A percentile compares a stretch with the other conserved stretches of the same genome.
phyloP scores from a whole-genome alignment of 2,329 filamentous ascomycete species.

The Cladophialophora immunda region DNA sequence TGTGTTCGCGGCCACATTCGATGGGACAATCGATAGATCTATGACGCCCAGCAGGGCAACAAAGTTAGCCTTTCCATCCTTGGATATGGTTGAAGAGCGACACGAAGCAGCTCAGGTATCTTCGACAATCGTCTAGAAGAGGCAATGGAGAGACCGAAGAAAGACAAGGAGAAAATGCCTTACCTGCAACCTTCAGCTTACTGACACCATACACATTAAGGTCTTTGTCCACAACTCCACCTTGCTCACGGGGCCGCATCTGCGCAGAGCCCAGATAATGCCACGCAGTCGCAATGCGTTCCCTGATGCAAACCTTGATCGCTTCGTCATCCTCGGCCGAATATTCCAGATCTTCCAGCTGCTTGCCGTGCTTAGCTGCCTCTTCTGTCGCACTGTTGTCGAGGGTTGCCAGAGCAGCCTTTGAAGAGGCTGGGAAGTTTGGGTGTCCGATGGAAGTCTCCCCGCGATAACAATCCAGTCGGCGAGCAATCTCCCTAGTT shows the following conservation, averaged over 20 bases:
- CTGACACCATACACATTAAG: conserved; percentile 55
- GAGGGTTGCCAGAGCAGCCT: conserved; percentile 50
- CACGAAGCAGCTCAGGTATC: too few species aligned
- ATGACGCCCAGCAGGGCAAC: background rate
- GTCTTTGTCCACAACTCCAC: conserved; percentile 54
- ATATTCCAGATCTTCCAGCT: conserved; percentile 47
- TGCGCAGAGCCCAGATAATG: conserved; percentile 48
- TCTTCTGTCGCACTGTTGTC: background rate
- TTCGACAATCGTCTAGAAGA: background rate
- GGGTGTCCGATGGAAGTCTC: conserved; percentile 51
- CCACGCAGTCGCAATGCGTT: conserved; percentile 29
- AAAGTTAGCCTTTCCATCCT: background rate
- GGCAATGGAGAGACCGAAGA: background rate
- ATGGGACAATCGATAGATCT: conserved; percentile 24
- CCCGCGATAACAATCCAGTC: conserved; percentile 60
- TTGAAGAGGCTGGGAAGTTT: conserved; percentile 50
- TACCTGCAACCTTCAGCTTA: conserved; percentile 49
- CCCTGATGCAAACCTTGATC: conserved; percentile 47
- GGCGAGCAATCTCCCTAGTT: conserved; percentile 66
- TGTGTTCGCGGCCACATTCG: conserved; percentile 55
- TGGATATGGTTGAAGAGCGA: background rate
- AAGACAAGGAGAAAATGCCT: background rate
- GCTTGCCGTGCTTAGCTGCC: conserved; percentile 13
- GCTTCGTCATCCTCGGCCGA: conserved; percentile 57
- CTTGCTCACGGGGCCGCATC: conserved; percentile 53